Evolutionary conservation across 331 rosid species (phyloP), one percentile per base, ranked within the genome.

Genomic region (Spiraea crenata): DNA sequence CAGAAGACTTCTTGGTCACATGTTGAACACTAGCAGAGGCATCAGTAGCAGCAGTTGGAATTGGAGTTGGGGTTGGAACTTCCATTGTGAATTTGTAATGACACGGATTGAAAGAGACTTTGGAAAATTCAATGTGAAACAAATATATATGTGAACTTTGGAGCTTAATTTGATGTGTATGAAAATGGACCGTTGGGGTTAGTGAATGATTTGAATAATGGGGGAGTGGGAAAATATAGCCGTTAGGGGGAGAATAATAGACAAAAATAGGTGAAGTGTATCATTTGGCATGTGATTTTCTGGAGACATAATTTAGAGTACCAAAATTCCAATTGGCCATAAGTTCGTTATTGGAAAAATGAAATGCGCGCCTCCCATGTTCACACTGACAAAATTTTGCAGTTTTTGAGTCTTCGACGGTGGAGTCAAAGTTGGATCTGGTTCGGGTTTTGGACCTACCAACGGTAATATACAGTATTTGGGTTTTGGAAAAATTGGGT

Each of bases 1-100:
- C 95, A 2, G 99, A 93, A 44, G 97, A 89, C 48, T 83, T 89
- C 79, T 89, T 91, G 59, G 79, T 81, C 0, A 93, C 83, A 39
- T 71, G 92, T 52, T 93, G 99, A 65, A 93, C 90, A 35, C 68
- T 75, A 19, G 78, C 74, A 5, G 79, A 7, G 10, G 57, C 9
- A 11, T 78, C 42, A 65, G 83, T 2, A 35, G 46, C 6, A n/a
- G 45, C 3, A 63, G 17, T 19, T 11, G 20, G 0, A 49, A 20
- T 4, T 9, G 19, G 15, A 20, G 25, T 54, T 19, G 31, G 15
- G 20, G 38, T 7, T 12, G 44, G 25, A 42, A 54, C 14, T 15
- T 57, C 57, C 75, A 70, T 70, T 6, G 44, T 3, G 58, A 46
- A 34, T 44, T 31, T 34, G 48, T 44, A 6, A 57, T 46, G 72